phyloP scores from a whole-genome alignment of 2,329 filamentous ascomycete genomes.

The Sclerotinia spermophila region DNA sequence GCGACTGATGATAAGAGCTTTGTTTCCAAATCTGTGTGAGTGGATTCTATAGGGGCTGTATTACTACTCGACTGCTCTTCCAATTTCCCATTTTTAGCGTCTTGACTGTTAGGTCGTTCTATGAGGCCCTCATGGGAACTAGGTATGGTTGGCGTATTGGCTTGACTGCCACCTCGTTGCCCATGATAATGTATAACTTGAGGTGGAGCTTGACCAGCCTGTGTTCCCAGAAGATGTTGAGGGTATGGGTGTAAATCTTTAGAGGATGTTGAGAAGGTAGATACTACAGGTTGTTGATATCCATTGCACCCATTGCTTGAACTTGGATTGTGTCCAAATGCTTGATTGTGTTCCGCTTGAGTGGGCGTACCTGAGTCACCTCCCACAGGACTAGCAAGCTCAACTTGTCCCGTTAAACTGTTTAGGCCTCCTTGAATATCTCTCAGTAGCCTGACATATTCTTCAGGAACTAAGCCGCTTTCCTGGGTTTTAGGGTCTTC shows the following conservation, averaged over 20 bases:
- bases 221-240: conserved; percentile 59
- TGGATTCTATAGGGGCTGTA: neutral
- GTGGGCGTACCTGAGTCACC: conserved; percentile 59
- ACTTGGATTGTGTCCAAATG: conserved; percentile 47
- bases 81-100: conserved; percentile 26
- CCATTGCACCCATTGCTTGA: conserved; percentile 49
- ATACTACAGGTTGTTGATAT: conserved; percentile 66
- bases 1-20: neutral
- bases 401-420: conserved; percentile 61
- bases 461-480: conserved; percentile 91
- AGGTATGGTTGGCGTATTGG: conserved; percentile 56
- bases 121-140: conserved; percentile 30
- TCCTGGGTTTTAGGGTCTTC: conserved; percentile 93
- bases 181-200: conserved; percentile 67
- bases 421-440: conserved; percentile 90
- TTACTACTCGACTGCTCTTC: conserved; percentile 22
- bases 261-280: conserved; percentile 67
- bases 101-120: conserved; percentile 32
- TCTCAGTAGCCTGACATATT: conserved; percentile 86
- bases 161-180: conserved; percentile 63
- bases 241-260: conserved; percentile 67
- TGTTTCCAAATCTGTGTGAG: neutral
- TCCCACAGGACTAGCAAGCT: conserved; percentile 46
- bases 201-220: conserved; percentile 59
- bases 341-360: conserved; percentile 52